These are phyloP conservation scores for Glonium stellatum DNA, from an alignment of 495 filamentous ascomycete species.

Conservation along the genomic window DNA sequence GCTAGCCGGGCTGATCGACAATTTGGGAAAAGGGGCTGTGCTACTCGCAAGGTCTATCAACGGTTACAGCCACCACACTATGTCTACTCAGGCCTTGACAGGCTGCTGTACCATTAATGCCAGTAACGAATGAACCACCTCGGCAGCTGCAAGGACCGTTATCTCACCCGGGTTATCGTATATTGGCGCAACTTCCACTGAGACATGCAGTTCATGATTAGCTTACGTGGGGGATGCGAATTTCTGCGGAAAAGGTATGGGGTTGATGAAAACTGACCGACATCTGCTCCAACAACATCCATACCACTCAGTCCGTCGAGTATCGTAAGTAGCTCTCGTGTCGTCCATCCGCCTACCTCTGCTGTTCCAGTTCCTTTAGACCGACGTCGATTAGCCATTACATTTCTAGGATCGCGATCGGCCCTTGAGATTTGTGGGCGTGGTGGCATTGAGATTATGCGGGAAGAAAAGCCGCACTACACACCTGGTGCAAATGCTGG, in stretches of 20 bases:
- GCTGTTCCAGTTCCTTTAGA: constrained; percentile 36
- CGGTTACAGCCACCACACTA: neutral
- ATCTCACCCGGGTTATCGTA: constrained; percentile 46
- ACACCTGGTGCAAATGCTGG: constrained; percentile 39
- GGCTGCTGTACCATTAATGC: constrained; percentile 39
- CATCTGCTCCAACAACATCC: constrained; percentile 36
- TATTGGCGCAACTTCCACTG: constrained; percentile 46
- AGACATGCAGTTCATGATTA: neutral
- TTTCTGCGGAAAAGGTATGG: neutral
- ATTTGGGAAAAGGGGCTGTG: neutral
- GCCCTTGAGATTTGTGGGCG: neutral
- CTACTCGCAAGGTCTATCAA: neutral
- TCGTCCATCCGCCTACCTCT: constrained; percentile 39
- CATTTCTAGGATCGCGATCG: too few relatives aligned
- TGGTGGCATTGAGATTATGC: neutral
- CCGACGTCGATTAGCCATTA: too few relatives aligned
- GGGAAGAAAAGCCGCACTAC: neutral
- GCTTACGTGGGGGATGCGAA: neutral
- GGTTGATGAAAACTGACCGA: constrained; percentile 29
- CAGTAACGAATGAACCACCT: constrained; percentile 39
- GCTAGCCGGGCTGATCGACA: too few relatives aligned
- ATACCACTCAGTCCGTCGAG: constrained; percentile 37
- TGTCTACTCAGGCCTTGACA: constrained; percentile 23
- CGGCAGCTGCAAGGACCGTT: constrained; percentile 44
- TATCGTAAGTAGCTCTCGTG: constrained; percentile 37